Conservation (phyloP, 257 asterid species). For the Perilla frutescens region DNA sequence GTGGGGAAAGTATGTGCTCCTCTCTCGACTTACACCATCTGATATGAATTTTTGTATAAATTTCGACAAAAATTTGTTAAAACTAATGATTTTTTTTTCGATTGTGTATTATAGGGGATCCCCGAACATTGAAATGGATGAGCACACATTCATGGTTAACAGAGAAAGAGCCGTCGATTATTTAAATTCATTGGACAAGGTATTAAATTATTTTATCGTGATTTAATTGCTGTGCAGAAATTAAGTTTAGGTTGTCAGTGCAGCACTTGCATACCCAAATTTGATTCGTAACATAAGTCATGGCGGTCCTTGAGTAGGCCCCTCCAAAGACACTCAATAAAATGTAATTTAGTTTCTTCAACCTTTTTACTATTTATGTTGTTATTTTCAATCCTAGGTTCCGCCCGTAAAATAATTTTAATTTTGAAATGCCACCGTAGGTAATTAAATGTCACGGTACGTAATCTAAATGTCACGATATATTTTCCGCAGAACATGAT, state of each 20-base stretch:
- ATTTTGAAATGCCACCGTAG: no score
- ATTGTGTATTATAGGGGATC: conserved; percentile 62
- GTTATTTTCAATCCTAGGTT: no score
- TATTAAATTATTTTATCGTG: conserved; percentile 26
- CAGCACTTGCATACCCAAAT: neutral
- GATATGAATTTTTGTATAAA: no score
- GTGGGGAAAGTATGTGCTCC: conserved; percentile 69
- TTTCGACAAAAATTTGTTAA: neutral
- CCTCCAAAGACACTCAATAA: neutral
- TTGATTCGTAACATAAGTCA: conserved; percentile 3
- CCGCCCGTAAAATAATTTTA: no score
- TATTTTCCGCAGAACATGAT: no score
- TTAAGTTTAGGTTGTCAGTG: conserved; percentile 2
- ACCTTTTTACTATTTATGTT: no score
- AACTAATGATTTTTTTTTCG: neutral
- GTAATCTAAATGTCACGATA: no score
- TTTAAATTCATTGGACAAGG: conserved; percentile 91
- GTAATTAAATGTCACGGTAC: no score
- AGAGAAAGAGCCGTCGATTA: conserved; percentile 99
- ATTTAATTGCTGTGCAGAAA: neutral
- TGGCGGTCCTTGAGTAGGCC: neutral
- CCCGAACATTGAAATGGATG: conserved; percentile 97
- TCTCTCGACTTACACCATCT: neutral
- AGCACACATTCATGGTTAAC: conserved; percentile 90
- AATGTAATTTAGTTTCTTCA: neutral